Percentiles rank a stretch among this genome's conserved stretches.
Conservation (phyloP, 352 stramenopile genomes). For the Phytophthora pseudosyringae region DNA sequence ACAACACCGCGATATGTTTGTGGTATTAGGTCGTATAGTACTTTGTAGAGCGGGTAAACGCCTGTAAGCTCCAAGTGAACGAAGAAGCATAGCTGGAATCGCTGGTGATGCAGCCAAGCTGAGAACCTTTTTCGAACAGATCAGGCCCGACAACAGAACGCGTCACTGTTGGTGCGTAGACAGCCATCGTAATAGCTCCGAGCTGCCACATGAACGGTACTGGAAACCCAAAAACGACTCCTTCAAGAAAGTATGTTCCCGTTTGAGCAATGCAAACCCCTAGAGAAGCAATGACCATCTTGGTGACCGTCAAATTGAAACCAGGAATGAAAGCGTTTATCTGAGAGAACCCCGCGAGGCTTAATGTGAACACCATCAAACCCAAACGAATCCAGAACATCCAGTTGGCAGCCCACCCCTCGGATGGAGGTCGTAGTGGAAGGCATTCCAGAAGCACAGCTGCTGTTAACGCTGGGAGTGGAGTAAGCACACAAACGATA, state of each 20-base stretch:
- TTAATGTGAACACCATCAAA: slow-evolving; percentile 19
- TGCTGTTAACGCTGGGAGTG: slow-evolving; percentile 4
- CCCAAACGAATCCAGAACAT: slow-evolving; percentile 18
- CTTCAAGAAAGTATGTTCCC: slow-evolving; percentile 16
- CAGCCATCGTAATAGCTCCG: slow-evolving; percentile 16
- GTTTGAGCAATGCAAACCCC: slow-evolving; percentile 6
- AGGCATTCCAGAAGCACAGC: slow-evolving; percentile 17
- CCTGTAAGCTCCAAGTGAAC: slow-evolving; percentile 12
- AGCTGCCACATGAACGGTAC: slow-evolving; percentile 30
- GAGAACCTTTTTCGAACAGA: slow-evolving; percentile 13
- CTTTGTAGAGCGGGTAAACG: slow-evolving; percentile 31
- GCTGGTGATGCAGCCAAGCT: slow-evolving; percentile 7
- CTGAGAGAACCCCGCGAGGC: slow-evolving; percentile 13
- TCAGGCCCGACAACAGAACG: slow-evolving; percentile 10
- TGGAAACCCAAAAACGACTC: slow-evolving; percentile 17
- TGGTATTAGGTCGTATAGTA: slow-evolving; percentile 24
- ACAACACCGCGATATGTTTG: slow-evolving; percentile 7
- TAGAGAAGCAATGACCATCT: slow-evolving; percentile 8
- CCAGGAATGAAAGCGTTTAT: slow-evolving; percentile 25
- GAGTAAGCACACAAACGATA: slow-evolving; percentile 9
- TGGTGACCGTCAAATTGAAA: slow-evolving; percentile 7
- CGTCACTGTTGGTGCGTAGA: slow-evolving; percentile 10
- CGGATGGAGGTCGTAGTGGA: slow-evolving; percentile 4
- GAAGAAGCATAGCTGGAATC: slow-evolving; percentile 19
- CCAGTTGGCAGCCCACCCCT: slow-evolving; percentile 21